Evolutionary conservation across 2,329 filamentous ascomycete genomes (phyloP).

Genomic region (Rugonectria rugulosa): DNA sequence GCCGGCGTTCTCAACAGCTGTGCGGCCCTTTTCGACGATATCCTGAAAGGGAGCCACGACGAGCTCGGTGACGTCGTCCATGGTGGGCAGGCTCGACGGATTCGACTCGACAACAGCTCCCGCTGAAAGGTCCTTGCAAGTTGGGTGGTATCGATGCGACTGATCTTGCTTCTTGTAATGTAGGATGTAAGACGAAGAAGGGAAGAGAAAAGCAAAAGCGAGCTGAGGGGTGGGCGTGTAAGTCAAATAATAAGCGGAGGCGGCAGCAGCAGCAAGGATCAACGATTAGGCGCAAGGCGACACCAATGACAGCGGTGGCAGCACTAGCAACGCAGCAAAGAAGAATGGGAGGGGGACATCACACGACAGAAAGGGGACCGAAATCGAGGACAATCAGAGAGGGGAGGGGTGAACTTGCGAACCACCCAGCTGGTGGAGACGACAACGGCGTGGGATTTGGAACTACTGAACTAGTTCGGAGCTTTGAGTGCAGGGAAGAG

Average conservation of each 20-base stretch:
- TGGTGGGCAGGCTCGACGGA: slow-evolving; percentile 29
- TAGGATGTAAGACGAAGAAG: slow-evolving; percentile 4
- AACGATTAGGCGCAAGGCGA: slow-evolving; percentile 16
- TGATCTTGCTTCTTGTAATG: neutral
- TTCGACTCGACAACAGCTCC: slow-evolving; percentile 5
- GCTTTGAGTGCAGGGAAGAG: slow-evolving; percentile 11
- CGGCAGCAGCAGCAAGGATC: slow-evolving; percentile 19
- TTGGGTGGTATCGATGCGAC: neutral
- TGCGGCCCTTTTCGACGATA: slow-evolving; percentile 59
- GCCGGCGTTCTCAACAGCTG: slow-evolving; percentile 56
- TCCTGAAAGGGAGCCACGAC: slow-evolving; percentile 61
- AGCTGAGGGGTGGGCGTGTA: slow-evolving; percentile 33
- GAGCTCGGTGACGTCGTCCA: slow-evolving; percentile 53
- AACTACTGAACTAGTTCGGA: neutral
- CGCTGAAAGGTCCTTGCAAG: neutral
- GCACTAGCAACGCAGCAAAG: neutral
- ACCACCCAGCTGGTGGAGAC: slow-evolving; percentile 11
- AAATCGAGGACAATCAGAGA: neutral
- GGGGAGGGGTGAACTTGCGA: slow-evolving; percentile 2
- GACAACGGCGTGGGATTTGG: slow-evolving; percentile 7
- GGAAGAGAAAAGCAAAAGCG: slow-evolving; percentile 7
- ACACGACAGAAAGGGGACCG: slow-evolving; percentile 22
- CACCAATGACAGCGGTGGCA: slow-evolving; percentile 8
- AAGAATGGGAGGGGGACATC: slow-evolving; percentile 8
- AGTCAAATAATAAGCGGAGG: slow-evolving; percentile 36